Percentiles rank a stretch among this genome's conserved stretches.
Conservation (phyloP, 306 rosid species). For the Dryas octopetala region DNA sequence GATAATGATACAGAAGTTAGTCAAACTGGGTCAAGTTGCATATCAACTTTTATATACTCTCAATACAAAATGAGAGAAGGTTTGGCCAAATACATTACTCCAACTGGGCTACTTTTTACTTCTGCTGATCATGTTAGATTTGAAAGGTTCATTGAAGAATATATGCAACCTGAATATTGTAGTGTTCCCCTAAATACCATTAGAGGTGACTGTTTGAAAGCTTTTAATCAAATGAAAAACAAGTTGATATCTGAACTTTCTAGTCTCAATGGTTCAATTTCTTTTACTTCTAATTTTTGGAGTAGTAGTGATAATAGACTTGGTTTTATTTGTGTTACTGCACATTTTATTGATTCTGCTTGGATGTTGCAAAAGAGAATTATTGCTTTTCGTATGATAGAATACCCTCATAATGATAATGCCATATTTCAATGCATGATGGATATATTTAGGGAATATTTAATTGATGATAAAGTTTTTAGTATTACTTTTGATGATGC, state of each 20-base stretch:
- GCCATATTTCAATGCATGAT: neutral
- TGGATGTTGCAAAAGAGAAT: slow-evolving; percentile 7
- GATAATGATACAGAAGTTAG: neutral
- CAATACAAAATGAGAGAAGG: neutral
- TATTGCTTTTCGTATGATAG: neutral
- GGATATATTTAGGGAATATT: neutral
- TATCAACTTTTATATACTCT: neutral
- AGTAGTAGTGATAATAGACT: neutral
- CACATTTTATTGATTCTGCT: neutral
- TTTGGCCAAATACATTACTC: slow-evolving; percentile 4
- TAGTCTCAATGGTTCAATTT: neutral
- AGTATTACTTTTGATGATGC: neutral
- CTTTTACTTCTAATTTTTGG: neutral
- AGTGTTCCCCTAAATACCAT: neutral
- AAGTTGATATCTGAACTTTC: neutral
- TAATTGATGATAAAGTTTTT: neutral
- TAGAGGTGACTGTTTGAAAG: neutral
- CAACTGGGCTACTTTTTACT: neutral
- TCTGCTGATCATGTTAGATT: neutral
- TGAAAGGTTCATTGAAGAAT: neutral
- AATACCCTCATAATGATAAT: neutral
- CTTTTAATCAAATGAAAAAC: neutral
- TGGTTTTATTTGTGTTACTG: slow-evolving; percentile 7
- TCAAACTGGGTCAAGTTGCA: no score
- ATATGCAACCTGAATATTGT: neutral